Evolutionary conservation across 2,329 filamentous ascomycete genomes (phyloP).

Genomic region (Polytolypa hystricis): DNA sequence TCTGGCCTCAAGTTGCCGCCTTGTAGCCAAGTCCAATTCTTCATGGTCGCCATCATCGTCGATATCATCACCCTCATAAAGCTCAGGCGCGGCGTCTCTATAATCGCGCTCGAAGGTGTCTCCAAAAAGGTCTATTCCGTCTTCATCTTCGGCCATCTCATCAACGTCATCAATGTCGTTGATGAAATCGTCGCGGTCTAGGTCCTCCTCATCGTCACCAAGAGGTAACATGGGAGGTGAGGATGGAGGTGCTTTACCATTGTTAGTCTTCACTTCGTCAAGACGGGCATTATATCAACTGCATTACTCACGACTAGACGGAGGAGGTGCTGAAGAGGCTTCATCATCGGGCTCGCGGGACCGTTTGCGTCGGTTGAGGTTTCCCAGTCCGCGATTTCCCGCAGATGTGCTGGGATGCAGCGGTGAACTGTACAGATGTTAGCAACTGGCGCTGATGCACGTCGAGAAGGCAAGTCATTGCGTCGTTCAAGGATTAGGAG

Average conservation of each 20-base stretch:
- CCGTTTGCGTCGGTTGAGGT: conserved; percentile 48
- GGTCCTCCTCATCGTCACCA: conserved; percentile 34
- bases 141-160: conserved; percentile 58
- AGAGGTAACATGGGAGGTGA: conserved; percentile 49
- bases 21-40: conserved; percentile 45
- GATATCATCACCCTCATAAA: conserved; percentile 48
- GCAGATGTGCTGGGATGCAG: conserved; percentile 70
- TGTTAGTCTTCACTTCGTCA: conserved; percentile 11
- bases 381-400: conserved; percentile 60
- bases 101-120: conserved; percentile 58
- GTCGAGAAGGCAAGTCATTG: conserved; percentile 4
- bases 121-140: conserved; percentile 58
- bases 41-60: conserved; percentile 57
- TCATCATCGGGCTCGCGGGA: conserved; percentile 55
- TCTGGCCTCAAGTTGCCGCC: conserved; percentile 51
- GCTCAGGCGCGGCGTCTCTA: conserved; percentile 34
- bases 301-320: conserved; percentile 49
- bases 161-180: conserved; percentile 56
- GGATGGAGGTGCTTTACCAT: conserved; percentile 37
- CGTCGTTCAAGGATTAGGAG: too few relatives aligned
- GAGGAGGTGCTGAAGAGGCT: conserved; percentile 47
- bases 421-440: conserved; percentile 56
- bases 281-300: neutral
- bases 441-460: conserved; percentile 8
- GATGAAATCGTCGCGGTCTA: conserved; percentile 45